These are phyloP conservation scores for Phaseolus lunatus DNA, from an alignment of 306 rosid genomes.

Conservation along the genomic window DNA sequence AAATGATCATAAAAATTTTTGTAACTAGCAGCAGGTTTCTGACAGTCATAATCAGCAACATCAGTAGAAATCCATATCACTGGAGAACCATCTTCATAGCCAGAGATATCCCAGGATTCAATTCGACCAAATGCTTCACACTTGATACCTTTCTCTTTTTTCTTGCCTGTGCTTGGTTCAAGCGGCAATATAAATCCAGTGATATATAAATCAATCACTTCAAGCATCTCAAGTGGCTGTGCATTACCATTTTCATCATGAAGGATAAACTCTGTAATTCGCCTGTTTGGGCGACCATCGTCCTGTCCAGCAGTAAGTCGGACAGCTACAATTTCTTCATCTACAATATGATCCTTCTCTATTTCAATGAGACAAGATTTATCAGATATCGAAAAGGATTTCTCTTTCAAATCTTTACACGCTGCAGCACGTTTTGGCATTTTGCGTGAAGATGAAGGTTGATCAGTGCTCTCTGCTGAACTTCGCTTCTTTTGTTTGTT, in stretches of 20 bases:
- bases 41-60: slow-evolving; percentile 78
- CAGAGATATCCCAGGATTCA: slow-evolving; percentile 91
- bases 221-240: slow-evolving; percentile 84
- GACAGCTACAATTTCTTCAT: slow-evolving; percentile 74
- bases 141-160: slow-evolving; percentile 66
- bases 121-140: slow-evolving; percentile 91
- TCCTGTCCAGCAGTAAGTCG: slow-evolving; percentile 66
- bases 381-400: slow-evolving; percentile 53
- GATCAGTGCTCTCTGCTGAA: slow-evolving; percentile 54
- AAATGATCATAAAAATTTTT: slow-evolving; percentile 73
- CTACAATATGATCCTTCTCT: slow-evolving; percentile 67
- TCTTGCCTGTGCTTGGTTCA: slow-evolving; percentile 63
- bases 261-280: slow-evolving; percentile 73
- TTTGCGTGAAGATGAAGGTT: slow-evolving; percentile 61
- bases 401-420: slow-evolving; percentile 70
- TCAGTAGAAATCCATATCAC: slow-evolving; percentile 92
- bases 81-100: slow-evolving; percentile 88
- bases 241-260: slow-evolving; percentile 73
- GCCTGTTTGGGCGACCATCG: slow-evolving; percentile 71
- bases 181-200: slow-evolving; percentile 77
- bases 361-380: slow-evolving; percentile 62
- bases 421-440: slow-evolving; percentile 94
- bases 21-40: slow-evolving; percentile 74
- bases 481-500: slow-evolving; percentile 62
- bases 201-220: slow-evolving; percentile 70